A percentile compares a stretch with the other conserved stretches of the same genome.
Conservation (phyloP, 805 yeast genomes). For the Hanseniaspora vineae region DNA sequence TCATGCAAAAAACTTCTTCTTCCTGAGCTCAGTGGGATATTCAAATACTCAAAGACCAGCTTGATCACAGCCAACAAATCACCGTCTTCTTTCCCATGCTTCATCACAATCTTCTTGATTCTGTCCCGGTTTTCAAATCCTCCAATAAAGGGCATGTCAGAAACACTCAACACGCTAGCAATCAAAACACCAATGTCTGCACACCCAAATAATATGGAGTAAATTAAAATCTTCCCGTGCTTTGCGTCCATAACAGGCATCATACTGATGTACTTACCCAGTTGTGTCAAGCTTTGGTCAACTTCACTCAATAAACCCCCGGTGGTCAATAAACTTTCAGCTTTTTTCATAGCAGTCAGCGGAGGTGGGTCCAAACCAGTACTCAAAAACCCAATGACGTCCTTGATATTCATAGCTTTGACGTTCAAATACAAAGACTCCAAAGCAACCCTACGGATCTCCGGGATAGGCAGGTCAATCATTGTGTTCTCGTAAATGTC, state of each 20-base stretch:
- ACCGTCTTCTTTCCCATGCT: slow-evolving; percentile 41
- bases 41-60: slow-evolving; percentile 43
- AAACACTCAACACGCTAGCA: slow-evolving; percentile 65
- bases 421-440: slow-evolving; percentile 76
- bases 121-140: slow-evolving; percentile 52
- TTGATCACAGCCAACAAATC: slow-evolving; percentile 59
- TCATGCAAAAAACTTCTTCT: slow-evolving; percentile 37
- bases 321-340: slow-evolving; percentile 38
- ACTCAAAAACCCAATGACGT: slow-evolving; percentile 56
- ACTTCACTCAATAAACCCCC: slow-evolving; percentile 55
- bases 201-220: slow-evolving; percentile 75
- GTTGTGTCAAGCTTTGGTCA: slow-evolving; percentile 43
- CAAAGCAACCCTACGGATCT: slow-evolving; percentile 69
- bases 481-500: slow-evolving; percentile 42
- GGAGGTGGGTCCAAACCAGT: slow-evolving; percentile 79
- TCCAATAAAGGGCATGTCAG: slow-evolving; percentile 52
- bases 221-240: slow-evolving; percentile 69
- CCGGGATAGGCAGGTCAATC: slow-evolving; percentile 74
- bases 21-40: slow-evolving; percentile 12
- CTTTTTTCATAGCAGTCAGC: slow-evolving; percentile 24
- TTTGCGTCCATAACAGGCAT: slow-evolving; percentile 75
- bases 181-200: slow-evolving; percentile 63
- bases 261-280: slow-evolving; percentile 69
- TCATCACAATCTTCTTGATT: slow-evolving; percentile 32
- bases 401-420: slow-evolving; percentile 73